phyloP scores from a whole-genome alignment of 345 rosid species.

The Camelina sativa region DNA sequence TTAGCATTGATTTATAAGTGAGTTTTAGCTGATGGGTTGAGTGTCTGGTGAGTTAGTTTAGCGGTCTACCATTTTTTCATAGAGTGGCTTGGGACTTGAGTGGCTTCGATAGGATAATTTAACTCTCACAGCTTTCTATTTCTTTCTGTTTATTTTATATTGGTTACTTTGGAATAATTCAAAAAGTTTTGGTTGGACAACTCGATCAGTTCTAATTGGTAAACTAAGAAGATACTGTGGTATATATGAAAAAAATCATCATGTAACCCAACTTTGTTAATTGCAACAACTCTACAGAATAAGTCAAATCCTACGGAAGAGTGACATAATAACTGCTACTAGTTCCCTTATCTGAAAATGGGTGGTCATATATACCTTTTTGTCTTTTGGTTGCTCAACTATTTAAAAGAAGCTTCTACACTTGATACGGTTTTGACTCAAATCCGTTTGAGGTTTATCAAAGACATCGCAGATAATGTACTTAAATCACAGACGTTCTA shows the following conservation, averaged over 20 bases:
- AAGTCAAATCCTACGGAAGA: conserved; percentile 7
- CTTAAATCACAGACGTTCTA: background rate
- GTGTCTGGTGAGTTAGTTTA: conserved; percentile 46
- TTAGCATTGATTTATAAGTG: conserved; percentile 32
- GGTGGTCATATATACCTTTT: background rate
- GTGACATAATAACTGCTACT: conserved; percentile 15
- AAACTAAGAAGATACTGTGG: conserved; percentile 1
- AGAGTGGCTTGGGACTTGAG: conserved; percentile 38
- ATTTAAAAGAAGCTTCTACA: background rate
- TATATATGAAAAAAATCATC: background rate
- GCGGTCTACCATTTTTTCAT: conserved; percentile 35
- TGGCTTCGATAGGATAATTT: conserved; percentile 26
- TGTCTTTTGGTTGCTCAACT: conserved; percentile 8
- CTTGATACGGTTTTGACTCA: background rate
- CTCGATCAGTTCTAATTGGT: conserved; percentile 5
- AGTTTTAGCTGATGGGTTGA: conserved; percentile 30
- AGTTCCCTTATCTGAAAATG: background rate
- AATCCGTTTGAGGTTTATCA: background rate
- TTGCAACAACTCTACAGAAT: conserved; percentile 35
- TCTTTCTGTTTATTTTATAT: background rate
- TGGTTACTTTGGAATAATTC: background rate
- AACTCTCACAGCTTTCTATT: background rate
- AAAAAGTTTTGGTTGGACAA: conserved; percentile 17
- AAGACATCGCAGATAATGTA: background rate
- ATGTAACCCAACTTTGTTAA: conserved; percentile 9